Evolutionary conservation across 345 rosid species (phyloP).

Genomic region (Eucalyptus curtisii): DNA sequence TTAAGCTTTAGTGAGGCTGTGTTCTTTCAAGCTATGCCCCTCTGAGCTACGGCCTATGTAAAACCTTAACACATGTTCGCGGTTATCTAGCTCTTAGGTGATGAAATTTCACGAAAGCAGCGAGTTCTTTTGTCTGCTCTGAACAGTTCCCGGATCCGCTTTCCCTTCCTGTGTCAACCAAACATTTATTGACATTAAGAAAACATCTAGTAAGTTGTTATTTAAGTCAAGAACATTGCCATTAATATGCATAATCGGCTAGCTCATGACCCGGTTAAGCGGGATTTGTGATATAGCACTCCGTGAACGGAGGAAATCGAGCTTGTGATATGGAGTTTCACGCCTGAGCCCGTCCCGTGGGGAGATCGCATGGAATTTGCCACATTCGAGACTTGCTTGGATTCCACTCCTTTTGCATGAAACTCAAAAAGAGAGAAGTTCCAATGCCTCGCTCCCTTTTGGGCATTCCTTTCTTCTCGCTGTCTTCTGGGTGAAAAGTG

Average conservation of each 20-base stretch:
- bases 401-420: slow-evolving; percentile 6
- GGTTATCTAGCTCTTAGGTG: background rate
- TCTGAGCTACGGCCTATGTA: background rate
- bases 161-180: background rate
- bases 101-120: background rate
- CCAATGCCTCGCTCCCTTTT: background rate
- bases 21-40: background rate
- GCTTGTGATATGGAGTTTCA: background rate
- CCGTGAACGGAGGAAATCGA: background rate
- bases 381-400: background rate
- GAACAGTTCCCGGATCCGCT: background rate
- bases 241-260: no score
- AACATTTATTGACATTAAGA: background rate
- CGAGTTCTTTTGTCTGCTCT: background rate
- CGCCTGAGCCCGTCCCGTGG: background rate
- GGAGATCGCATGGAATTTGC: background rate
- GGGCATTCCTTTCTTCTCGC: slow-evolving; percentile 15
- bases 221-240: no score
- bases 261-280: background rate
- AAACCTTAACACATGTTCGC: background rate
- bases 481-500: background rate
- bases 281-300: no score
- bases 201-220: background rate
- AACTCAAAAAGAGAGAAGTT: background rate
- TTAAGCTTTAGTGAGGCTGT: background rate